phyloP scores from a whole-genome alignment of 2,329 filamentous ascomycete genomes.

The Sclerotinia nivalis region DNA sequence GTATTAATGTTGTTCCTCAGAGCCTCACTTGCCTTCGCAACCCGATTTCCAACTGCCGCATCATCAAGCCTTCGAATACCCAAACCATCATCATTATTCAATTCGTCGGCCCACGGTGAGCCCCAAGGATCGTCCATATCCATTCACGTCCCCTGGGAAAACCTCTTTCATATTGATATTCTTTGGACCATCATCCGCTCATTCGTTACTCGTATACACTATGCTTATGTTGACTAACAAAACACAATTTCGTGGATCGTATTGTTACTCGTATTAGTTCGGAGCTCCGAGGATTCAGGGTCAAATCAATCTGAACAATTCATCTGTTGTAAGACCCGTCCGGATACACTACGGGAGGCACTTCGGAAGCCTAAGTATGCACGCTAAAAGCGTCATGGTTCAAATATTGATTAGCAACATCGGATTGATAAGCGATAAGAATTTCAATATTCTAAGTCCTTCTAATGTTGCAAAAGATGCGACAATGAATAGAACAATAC shows the following conservation, averaged over 20 bases:
- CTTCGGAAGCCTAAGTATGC: slow-evolving; percentile 18
- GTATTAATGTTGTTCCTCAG: slow-evolving; percentile 32
- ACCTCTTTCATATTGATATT: slow-evolving; percentile 39
- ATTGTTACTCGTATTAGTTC: slow-evolving; percentile 12
- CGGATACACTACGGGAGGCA: not conserved
- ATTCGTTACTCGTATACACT: slow-evolving; percentile 6
- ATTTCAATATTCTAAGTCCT: slow-evolving; percentile 21
- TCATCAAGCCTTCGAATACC: not conserved
- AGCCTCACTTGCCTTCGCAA: slow-evolving; percentile 28
- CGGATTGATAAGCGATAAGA: slow-evolving; percentile 41
- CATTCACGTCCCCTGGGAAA: slow-evolving; percentile 26
- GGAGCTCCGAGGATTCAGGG: slow-evolving; percentile 14
- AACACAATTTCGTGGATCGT: slow-evolving; percentile 14
- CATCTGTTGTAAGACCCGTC: slow-evolving; percentile 22
- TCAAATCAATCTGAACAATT: slow-evolving; percentile 24
- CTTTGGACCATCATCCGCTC: slow-evolving; percentile 13
- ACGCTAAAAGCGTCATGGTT: slow-evolving; percentile 20
- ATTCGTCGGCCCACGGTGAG: slow-evolving; percentile 44
- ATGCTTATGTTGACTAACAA: not conserved
- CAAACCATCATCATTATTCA: slow-evolving; percentile 11
- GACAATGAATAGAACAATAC: slow-evolving; percentile 13
- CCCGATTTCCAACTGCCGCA: slow-evolving; percentile 22
- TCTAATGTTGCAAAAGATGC: not conserved
- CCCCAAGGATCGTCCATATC: slow-evolving; percentile 45
- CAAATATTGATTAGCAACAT: slow-evolving; percentile 11